Percentiles rank a stretch among this genome's conserved stretches.
These are phyloP conservation scores for Ascosphaera pollenicola DNA, from an alignment of 2,329 filamentous ascomycete genomes.

Conservation along the genomic window DNA sequence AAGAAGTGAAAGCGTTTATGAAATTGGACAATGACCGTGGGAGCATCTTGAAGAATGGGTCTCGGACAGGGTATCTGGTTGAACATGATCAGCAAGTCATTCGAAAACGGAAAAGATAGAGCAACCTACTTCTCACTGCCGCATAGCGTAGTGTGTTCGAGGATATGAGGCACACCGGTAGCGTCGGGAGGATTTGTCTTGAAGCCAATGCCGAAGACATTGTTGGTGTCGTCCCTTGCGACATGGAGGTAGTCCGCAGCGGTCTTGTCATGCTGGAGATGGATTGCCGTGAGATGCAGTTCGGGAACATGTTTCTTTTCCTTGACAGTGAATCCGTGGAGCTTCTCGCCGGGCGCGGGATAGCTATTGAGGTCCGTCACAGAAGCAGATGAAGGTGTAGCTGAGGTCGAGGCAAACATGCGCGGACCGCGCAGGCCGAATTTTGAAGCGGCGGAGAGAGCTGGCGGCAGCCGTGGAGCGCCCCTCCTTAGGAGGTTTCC, in stretches of 20 bases:
- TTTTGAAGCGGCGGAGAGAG: background rate
- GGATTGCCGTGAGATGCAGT: constrained; percentile 73
- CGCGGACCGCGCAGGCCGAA: background rate
- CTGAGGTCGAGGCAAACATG: too few species aligned
- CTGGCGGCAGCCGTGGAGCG: too few species aligned
- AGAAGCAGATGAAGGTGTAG: constrained; percentile 28
- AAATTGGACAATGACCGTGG: constrained; percentile 96
- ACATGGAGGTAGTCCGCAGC: constrained; percentile 92
- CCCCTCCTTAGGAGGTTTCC: too few species aligned
- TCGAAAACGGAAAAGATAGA: background rate
- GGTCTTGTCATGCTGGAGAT: constrained; percentile 83
- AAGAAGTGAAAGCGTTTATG: constrained; percentile 97
- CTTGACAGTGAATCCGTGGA: constrained; percentile 83
- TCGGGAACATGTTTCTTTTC: constrained; percentile 84
- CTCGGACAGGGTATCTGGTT: constrained; percentile 73
- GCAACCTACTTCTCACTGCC: constrained; percentile 66
- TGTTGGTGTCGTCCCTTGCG: constrained; percentile 87
- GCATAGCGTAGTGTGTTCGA: constrained; percentile 93
- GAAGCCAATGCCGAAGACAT: constrained; percentile 98
- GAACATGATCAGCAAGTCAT: constrained; percentile 4
- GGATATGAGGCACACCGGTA: constrained; percentile 86
- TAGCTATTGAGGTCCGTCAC: constrained; percentile 56
- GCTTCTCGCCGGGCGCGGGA: constrained; percentile 59
- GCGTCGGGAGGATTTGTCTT: constrained; percentile 97
- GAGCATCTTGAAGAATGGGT: constrained; percentile 99